phyloP scores from a whole-genome alignment of 768 basidiomycete genomes.

The Trametes elegans region DNA sequence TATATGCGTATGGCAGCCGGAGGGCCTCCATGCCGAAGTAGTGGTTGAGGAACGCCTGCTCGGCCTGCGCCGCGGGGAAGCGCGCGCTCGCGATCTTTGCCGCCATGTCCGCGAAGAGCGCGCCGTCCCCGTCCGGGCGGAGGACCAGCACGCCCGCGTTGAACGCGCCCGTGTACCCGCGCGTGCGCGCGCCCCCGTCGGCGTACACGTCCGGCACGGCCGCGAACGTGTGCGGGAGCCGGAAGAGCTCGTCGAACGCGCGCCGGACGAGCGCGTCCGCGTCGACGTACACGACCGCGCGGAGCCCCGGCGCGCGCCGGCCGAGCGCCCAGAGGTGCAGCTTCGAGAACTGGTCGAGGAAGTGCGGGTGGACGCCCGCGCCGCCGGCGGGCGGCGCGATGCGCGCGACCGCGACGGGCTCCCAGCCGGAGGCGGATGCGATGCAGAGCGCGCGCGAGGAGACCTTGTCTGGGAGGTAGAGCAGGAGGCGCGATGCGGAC shows the following conservation, averaged over 20 bases:
- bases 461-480: constrained; percentile 33
- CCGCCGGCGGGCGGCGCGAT: constrained; percentile 35
- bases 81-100: constrained; percentile 39
- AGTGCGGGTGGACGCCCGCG: constrained; percentile 30
- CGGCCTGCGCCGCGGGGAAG: constrained; percentile 38
- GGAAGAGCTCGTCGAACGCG: constrained; percentile 36
- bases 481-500: constrained; percentile 30
- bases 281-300: constrained; percentile 34
- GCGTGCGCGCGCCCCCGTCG: constrained; percentile 28
- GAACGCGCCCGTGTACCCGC: constrained; percentile 32
- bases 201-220: constrained; percentile 35
- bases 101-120: constrained; percentile 31
- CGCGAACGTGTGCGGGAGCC: constrained; percentile 33
- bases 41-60: constrained; percentile 42
- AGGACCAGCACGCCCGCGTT: constrained; percentile 38
- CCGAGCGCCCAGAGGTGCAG: constrained; percentile 36
- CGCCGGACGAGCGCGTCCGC: constrained; percentile 34
- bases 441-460: constrained; percentile 33
- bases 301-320: constrained; percentile 26
- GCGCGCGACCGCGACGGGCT: constrained; percentile 27
- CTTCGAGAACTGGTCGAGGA: constrained; percentile 37
- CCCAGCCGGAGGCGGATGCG: constrained; percentile 31
- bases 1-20: constrained; percentile 36
- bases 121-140: constrained; percentile 31
- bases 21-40: constrained; percentile 35